Evolutionary conservation across 129 eudicot genomes (phyloP).

Genomic region (Ambrosia trifida): DNA sequence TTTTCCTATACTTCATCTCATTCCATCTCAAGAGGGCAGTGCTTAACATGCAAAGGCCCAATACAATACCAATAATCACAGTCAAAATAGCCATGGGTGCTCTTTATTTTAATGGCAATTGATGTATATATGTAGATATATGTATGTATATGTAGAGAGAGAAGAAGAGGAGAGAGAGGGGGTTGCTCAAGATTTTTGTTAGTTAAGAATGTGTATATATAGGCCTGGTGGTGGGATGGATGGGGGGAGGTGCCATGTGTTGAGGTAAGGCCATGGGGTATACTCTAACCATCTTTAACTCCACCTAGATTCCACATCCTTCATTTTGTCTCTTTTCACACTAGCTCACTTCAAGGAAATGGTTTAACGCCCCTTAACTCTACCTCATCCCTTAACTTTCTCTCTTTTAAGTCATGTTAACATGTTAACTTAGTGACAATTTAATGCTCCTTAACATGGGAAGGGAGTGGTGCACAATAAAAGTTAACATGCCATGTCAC

Average conservation of each 20-base stretch:
- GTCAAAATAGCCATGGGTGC: conserved; percentile 68
- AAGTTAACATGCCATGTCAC: too few relatives aligned
- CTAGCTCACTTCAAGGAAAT: too few relatives aligned
- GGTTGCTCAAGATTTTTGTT: conserved; percentile 41
- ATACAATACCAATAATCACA: conserved; percentile 49
- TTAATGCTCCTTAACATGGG: too few relatives aligned
- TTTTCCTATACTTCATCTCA: conserved; percentile 76
- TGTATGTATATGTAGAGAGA: background rate
- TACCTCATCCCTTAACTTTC: too few relatives aligned
- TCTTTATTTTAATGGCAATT: conserved; percentile 32
- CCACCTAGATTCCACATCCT: too few relatives aligned
- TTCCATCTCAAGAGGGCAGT: conserved; percentile 86
- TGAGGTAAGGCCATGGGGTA: conserved; percentile 33
- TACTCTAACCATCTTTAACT: too few relatives aligned
- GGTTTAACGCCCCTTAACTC: too few relatives aligned
- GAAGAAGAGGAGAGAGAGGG: conserved; percentile 22
- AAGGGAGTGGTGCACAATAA: too few relatives aligned
- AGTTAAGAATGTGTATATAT: conserved; percentile 52
- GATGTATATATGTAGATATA: background rate
- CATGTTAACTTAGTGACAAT: too few relatives aligned
- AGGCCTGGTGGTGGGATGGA: conserved; percentile 36
- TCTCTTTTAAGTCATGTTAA: too few relatives aligned
- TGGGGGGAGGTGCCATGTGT: conserved; percentile 49
- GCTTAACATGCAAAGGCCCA: conserved; percentile 62
- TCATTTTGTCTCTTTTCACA: too few relatives aligned